phyloP scores from a whole-genome alignment of 169 alveolate species.

The Plasmodium malariae region DNA sequence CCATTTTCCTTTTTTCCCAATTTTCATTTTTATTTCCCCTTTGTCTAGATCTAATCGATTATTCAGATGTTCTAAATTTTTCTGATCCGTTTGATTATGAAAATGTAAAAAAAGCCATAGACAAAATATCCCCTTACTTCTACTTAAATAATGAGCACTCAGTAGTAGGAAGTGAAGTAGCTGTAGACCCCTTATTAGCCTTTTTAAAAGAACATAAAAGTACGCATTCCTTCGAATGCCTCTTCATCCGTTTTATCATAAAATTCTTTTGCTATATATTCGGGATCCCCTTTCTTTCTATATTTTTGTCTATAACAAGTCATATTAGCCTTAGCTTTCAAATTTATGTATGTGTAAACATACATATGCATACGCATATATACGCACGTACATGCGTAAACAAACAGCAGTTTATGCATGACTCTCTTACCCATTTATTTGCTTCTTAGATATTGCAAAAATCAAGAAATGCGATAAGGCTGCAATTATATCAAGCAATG shows the following conservation, averaged over 20 bases:
- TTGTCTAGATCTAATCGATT: conserved; percentile 59
- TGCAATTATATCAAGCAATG: conserved; percentile 44
- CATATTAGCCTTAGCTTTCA: too few relatives aligned
- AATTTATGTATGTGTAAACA: neutral
- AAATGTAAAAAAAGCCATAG: conserved; percentile 55
- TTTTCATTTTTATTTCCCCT: neutral
- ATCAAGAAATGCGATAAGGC: conserved; percentile 59
- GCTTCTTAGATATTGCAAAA: conserved; percentile 6
- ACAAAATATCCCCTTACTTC: conserved; percentile 50
- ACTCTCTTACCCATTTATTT: neutral
- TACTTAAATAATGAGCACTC: conserved; percentile 18
- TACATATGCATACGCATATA: neutral
- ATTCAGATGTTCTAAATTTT: conserved; percentile 52
- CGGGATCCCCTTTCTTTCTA: neutral
- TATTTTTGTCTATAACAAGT: neutral
- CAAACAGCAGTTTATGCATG: neutral
- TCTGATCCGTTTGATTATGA: conserved; percentile 58
- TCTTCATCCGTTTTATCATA: too few relatives aligned
- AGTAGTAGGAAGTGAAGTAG: conserved; percentile 1
- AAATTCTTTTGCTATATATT: too few relatives aligned
- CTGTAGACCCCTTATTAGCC: conserved; percentile 57
- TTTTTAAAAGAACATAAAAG: conserved; percentile 58
- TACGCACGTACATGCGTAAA: neutral
- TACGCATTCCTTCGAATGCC: too few relatives aligned
- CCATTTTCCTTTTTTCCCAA: neutral